Conservation (phyloP, 129 eudicot species). For the Arctium lappa region DNA sequence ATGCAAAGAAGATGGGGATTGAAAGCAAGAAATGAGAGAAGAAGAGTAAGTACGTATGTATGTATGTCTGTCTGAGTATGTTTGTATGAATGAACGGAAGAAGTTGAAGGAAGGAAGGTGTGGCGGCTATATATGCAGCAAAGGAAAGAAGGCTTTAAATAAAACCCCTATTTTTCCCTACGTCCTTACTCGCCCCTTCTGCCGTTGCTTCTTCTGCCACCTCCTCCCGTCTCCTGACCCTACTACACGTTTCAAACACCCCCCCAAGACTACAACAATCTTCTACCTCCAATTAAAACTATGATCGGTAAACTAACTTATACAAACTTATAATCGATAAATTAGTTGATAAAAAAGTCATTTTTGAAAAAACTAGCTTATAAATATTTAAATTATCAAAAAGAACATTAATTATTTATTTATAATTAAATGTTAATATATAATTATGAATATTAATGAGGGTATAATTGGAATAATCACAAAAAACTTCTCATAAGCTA, state of each 20-base stretch:
- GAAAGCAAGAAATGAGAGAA: neutral
- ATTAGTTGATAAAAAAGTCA: no score
- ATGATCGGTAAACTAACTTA: no score
- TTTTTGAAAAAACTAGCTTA: no score
- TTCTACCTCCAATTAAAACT: no score
- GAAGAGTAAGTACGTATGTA: neutral
- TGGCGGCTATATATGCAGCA: slow-evolving; percentile 33
- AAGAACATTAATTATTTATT: no score
- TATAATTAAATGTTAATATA: no score
- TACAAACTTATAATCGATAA: no score
- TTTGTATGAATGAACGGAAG: neutral
- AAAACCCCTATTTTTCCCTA: slow-evolving; percentile 25
- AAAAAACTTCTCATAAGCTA: no score
- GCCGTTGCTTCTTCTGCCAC: slow-evolving; percentile 4
- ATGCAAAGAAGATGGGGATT: neutral
- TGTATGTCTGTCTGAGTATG: neutral
- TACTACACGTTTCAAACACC: slow-evolving; percentile 6
- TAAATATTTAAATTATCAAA: no score
- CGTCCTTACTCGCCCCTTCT: slow-evolving; percentile 12
- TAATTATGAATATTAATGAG: no score
- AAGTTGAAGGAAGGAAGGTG: neutral
- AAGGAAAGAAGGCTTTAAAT: neutral
- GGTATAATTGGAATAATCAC: no score
- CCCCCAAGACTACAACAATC: no score
- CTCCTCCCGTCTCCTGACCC: neutral